Percentiles rank a stretch among this genome's conserved stretches.
Conservation (phyloP, 768 basidiomycete species). For the Mycena filopes region DNA sequence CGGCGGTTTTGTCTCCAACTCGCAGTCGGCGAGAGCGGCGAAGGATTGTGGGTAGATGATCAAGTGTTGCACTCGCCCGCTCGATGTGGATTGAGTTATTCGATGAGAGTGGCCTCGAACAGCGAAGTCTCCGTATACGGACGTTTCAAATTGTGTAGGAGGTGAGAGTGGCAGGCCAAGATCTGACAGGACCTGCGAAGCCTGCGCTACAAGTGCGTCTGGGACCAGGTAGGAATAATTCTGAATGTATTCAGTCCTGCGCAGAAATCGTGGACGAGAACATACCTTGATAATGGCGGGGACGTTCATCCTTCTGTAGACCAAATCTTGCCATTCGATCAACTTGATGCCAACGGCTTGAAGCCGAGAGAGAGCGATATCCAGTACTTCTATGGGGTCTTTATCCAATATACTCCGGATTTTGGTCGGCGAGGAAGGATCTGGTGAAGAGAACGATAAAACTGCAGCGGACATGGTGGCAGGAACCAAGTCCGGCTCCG, state of each 20-base stretch:
- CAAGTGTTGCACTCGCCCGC: conserved; percentile 34
- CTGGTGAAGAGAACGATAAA: too few species aligned
- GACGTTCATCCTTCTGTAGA: conserved; percentile 42
- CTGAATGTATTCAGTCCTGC: conserved; percentile 19
- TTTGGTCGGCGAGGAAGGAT: too few species aligned
- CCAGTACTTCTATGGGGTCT: conserved; percentile 38
- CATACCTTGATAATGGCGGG: conserved; percentile 38
- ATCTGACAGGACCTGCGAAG: conserved; percentile 36
- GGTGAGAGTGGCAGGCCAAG: conserved; percentile 38
- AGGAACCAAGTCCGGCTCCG: too few species aligned
- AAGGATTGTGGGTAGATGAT: conserved; percentile 40
- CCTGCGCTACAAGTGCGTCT: conserved; percentile 34
- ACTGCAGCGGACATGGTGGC: too few species aligned
- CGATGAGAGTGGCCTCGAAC: conserved; percentile 5
- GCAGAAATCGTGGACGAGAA: neutral
- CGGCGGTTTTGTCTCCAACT: conserved; percentile 33
- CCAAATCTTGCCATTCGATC: conserved; percentile 41
- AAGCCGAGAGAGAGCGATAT: conserved; percentile 38
- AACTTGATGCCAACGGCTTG: conserved; percentile 35
- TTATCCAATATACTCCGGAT: conserved; percentile 21
- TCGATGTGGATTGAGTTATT: conserved; percentile 12
- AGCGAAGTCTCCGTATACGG: conserved; percentile 38
- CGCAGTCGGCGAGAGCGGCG: conserved; percentile 37
- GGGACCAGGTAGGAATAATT: conserved; percentile 41
- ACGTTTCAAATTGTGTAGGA: conserved; percentile 33